Conservation (phyloP, 2,329 filamentous ascomycete species). For the Penicillium sp. region DNA sequence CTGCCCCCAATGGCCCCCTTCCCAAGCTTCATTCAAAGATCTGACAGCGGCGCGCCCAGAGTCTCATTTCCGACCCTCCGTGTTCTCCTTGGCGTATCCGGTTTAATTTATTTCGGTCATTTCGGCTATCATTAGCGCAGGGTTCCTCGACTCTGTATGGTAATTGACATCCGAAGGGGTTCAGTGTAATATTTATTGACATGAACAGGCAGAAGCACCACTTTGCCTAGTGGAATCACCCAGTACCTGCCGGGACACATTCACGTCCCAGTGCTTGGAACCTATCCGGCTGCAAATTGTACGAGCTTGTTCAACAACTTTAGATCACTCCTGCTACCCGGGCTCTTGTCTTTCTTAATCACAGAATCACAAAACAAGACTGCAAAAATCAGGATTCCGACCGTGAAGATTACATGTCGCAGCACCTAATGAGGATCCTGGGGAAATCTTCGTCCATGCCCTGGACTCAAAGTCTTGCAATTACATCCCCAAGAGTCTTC, state of each 20-base stretch:
- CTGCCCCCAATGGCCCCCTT: background rate
- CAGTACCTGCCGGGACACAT: background rate
- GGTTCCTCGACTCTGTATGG: background rate
- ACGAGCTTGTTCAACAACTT: background rate
- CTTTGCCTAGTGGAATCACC: background rate
- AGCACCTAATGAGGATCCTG: background rate
- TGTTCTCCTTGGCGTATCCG: slow-evolving; percentile 15
- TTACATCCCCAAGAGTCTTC: slow-evolving; percentile 15
- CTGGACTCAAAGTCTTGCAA: slow-evolving; percentile 1
- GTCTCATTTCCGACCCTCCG: slow-evolving; percentile 27
- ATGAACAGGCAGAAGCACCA: background rate
- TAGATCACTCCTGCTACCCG: too few relatives aligned
- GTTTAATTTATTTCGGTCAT: slow-evolving; percentile 19
- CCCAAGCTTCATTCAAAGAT: background rate
- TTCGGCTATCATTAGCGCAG: slow-evolving; percentile 12
- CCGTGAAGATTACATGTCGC: background rate
- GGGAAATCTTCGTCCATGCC: background rate
- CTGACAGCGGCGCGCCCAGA: slow-evolving; percentile 6
- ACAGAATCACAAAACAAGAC: background rate
- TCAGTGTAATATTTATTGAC: background rate
- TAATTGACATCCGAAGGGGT: background rate
- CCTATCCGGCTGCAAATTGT: background rate
- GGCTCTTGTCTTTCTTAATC: too few relatives aligned
- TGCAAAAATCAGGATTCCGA: background rate
- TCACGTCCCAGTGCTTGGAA: background rate